These are phyloP conservation scores for Fusarium sublunatum DNA, from an alignment of 2,329 filamentous ascomycete species.

Conservation along the genomic window DNA sequence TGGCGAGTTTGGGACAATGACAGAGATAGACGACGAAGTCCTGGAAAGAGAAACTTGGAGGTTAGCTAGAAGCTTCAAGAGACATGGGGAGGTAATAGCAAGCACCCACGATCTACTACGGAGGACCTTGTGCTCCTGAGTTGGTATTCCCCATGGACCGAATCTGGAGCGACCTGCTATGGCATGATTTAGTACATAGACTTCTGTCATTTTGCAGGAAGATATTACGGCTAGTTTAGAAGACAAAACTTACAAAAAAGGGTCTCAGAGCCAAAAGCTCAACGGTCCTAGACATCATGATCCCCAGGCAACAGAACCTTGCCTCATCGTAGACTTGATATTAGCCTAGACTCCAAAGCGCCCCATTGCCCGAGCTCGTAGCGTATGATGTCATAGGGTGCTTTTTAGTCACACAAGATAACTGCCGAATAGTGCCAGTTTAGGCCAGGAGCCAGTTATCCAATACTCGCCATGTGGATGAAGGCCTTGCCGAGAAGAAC, in stretches of 20 bases:
- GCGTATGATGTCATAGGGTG: too few relatives aligned
- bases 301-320: background rate
- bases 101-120: background rate
- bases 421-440: background rate
- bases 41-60: background rate
- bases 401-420: background rate
- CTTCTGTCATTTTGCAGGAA: background rate
- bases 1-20: background rate
- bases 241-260: background rate
- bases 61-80: background rate
- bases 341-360: too few relatives aligned
- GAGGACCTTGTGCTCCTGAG: constrained; percentile 2
- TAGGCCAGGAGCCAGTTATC: background rate
- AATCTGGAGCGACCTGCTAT: background rate
- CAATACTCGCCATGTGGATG: background rate
- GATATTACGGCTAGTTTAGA: background rate
- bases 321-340: background rate
- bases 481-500: constrained; percentile 2
- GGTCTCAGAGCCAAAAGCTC: background rate
- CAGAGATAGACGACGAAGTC: background rate
- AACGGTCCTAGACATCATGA: background rate
- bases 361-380: background rate
- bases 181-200: background rate
- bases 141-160: background rate
- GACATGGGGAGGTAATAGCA: background rate